Conservation (phyloP, 495 filamentous ascomycete genomes). For the Penicillium verhagenii region DNA sequence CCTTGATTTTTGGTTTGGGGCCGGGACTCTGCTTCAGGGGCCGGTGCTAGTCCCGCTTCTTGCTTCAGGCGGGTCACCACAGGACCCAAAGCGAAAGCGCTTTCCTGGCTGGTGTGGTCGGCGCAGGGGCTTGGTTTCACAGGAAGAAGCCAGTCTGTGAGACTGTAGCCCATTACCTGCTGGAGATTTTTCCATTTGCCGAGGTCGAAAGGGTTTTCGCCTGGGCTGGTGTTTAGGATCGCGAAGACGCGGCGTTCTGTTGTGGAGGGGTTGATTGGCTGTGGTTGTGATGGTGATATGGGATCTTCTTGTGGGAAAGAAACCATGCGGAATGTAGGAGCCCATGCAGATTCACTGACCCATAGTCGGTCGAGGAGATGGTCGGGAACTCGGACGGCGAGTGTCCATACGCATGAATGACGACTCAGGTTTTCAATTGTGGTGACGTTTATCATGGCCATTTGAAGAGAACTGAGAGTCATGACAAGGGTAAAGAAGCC, state of each 20-base stretch:
- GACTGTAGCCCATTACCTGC: slow-evolving; percentile 68
- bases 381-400: slow-evolving; percentile 73
- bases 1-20: neutral
- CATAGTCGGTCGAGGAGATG: slow-evolving; percentile 39
- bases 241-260: slow-evolving; percentile 63
- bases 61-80: slow-evolving; percentile 50
- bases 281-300: slow-evolving; percentile 12
- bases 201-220: slow-evolving; percentile 79
- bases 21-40: slow-evolving; percentile 2
- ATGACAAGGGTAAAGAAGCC: slow-evolving; percentile 73
- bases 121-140: slow-evolving; percentile 64
- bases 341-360: slow-evolving; percentile 34
- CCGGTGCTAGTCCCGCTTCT: slow-evolving; percentile 43
- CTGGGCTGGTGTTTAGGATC: slow-evolving; percentile 67
- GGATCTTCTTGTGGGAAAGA: slow-evolving; percentile 39
- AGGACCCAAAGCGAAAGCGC: slow-evolving; percentile 49
- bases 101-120: slow-evolving; percentile 46
- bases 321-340: slow-evolving; percentile 46
- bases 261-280: slow-evolving; percentile 10
- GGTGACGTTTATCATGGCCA: slow-evolving; percentile 68
- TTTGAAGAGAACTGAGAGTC: slow-evolving; percentile 65
- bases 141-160: slow-evolving; percentile 73
- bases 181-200: slow-evolving; percentile 66
- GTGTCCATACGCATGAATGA: slow-evolving; percentile 60
- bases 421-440: slow-evolving; percentile 76